These are phyloP conservation scores for Candida orba DNA, from an alignment of 805 yeast species.

Conservation along the genomic window DNA sequence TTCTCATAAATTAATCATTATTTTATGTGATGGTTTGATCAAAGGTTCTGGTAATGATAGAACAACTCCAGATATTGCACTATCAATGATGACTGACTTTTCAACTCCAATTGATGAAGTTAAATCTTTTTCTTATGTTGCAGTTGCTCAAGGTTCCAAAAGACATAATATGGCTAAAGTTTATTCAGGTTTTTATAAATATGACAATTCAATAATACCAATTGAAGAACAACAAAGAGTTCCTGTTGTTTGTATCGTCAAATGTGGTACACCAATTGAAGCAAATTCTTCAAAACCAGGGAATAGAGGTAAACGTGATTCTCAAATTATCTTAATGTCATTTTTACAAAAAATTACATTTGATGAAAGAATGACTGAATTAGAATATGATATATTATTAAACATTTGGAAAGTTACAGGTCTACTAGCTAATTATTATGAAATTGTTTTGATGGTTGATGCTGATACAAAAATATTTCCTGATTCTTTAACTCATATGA, in stretches of 20 bases:
- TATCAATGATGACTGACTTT: constrained; percentile 81
- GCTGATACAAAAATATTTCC: constrained; percentile 89
- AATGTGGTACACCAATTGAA: constrained; percentile 84
- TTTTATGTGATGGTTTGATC: constrained; percentile 89
- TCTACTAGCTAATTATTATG: constrained; percentile 75
- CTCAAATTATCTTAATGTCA: constrained; percentile 86
- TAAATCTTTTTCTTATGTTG: constrained; percentile 79
- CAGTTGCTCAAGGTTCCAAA: constrained; percentile 90
- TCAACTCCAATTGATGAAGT: constrained; percentile 68
- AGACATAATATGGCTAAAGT: constrained; percentile 98
- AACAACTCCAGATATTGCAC: constrained; percentile 84
- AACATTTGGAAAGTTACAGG: constrained; percentile 82
- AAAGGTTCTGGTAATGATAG: constrained; percentile 89
- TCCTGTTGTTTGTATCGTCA: constrained; percentile 72
- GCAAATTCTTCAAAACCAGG: constrained; percentile 72
- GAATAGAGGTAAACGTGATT: constrained; percentile 93
- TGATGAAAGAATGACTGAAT: constrained; percentile 90
- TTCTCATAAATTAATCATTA: constrained; percentile 79
- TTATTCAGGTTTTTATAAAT: constrained; percentile 88
- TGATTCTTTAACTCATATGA: constrained; percentile 84
- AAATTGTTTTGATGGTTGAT: constrained; percentile 83
- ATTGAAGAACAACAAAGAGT: constrained; percentile 77
- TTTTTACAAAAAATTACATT: constrained; percentile 82
- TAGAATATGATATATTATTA: constrained; percentile 71
- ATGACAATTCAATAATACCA: constrained; percentile 69